These are phyloP conservation scores for Scedosporium minutisporum DNA, from an alignment of 2,329 filamentous ascomycete species.

Conservation along the genomic window DNA sequence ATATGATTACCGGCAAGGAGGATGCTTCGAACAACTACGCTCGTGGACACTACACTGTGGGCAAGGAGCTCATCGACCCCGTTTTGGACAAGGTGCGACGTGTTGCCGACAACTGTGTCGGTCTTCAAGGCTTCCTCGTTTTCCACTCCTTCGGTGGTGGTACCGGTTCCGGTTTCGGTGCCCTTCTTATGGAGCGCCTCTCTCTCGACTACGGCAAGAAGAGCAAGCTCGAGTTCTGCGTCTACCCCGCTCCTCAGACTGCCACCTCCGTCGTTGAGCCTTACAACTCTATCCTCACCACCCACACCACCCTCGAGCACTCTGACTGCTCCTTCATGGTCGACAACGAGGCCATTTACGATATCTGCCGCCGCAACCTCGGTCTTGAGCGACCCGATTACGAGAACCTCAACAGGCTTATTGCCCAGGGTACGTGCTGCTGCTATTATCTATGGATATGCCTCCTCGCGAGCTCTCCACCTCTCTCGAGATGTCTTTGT, in stretches of 20 bases:
- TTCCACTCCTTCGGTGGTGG: slow-evolving; percentile 99
- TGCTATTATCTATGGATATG: not conserved
- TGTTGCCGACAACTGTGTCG: slow-evolving; percentile 94
- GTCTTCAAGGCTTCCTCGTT: slow-evolving; percentile 97
- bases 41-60: slow-evolving; percentile 98
- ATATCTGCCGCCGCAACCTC: slow-evolving; percentile 96
- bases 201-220: slow-evolving; percentile 99
- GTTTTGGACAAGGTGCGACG: slow-evolving; percentile 96
- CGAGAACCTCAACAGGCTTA: slow-evolving; percentile 97
- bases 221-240: slow-evolving; percentile 99
- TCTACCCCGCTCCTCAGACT: slow-evolving; percentile 96
- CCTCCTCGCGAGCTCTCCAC: slow-evolving; percentile 2
- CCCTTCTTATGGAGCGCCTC: slow-evolving; percentile 95
- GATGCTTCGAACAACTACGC: slow-evolving; percentile 99
- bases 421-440: slow-evolving; percentile 67
- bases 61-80: slow-evolving; percentile 98
- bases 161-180: slow-evolving; percentile 97
- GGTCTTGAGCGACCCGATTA: slow-evolving; percentile 96
- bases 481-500: not conserved
- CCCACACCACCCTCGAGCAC: slow-evolving; percentile 98
- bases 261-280: slow-evolving; percentile 97
- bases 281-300: slow-evolving; percentile 99
- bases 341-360: slow-evolving; percentile 99
- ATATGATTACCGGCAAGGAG: slow-evolving; percentile 99
- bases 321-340: slow-evolving; percentile 99